Conservation (phyloP, 2,329 filamentous ascomycete genomes). For the Ramularia collo-cygni region DNA sequence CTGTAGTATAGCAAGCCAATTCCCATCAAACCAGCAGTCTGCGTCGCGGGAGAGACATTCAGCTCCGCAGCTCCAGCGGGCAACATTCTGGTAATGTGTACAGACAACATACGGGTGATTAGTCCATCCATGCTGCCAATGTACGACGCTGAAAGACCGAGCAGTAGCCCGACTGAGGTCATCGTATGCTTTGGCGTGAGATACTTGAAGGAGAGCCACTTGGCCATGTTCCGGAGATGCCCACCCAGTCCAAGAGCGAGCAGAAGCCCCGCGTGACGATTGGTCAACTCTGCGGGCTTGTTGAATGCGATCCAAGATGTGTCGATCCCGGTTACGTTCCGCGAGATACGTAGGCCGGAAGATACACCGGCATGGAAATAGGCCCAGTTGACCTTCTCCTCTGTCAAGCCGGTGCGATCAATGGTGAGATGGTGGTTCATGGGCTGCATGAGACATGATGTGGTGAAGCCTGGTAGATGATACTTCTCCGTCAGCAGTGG, state of each 20-base stretch:
- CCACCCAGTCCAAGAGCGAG: conserved; percentile 88
- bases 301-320: conserved; percentile 99
- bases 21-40: conserved; percentile 95
- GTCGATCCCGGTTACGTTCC: conserved; percentile 84
- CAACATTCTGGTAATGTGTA: conserved; percentile 92
- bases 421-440: conserved; percentile 89
- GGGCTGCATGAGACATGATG: conserved; percentile 86
- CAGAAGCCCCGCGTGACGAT: conserved; percentile 91
- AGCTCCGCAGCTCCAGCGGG: conserved; percentile 88
- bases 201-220: conserved; percentile 99
- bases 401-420: conserved; percentile 77
- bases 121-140: conserved; percentile 95
- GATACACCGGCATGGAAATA: conserved; percentile 97
- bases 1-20: conserved; percentile 91
- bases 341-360: conserved; percentile 86
- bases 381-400: conserved; percentile 96
- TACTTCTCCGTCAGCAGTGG: conserved; percentile 91
- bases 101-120: conserved; percentile 85
- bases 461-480: conserved; percentile 80
- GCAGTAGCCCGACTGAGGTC: conserved; percentile 92
- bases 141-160: conserved; percentile 88
- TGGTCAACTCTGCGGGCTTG: conserved; percentile 85
- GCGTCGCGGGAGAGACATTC: conserved; percentile 85
- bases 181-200: conserved; percentile 98
- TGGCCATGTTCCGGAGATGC: conserved; percentile 86